Evolutionary conservation across 148 eudicot genomes (phyloP).

Genomic region (Fallopia convolvulus): DNA sequence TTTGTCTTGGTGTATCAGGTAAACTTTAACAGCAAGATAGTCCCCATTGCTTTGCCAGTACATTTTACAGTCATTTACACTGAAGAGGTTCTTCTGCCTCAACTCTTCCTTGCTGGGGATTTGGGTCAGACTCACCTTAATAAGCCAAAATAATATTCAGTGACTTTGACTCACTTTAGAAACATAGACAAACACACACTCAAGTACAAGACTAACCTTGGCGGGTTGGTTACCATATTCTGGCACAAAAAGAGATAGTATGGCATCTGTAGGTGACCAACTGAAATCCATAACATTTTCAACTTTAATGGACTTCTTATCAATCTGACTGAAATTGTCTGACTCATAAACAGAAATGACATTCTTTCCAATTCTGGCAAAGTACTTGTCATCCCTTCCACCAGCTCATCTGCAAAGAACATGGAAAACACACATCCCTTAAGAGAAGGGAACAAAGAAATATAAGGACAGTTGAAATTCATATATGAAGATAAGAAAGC

Average conservation of each 20-base stretch:
- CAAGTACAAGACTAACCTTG: constrained; percentile 34
- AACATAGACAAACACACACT: neutral
- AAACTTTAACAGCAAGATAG: constrained; percentile 87
- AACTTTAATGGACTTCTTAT: constrained; percentile 86
- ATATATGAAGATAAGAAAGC: neutral
- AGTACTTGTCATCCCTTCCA: constrained; percentile 87
- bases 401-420: constrained; percentile 75
- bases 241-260: constrained; percentile 77
- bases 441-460: neutral
- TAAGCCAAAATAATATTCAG: neutral
- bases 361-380: constrained; percentile 92
- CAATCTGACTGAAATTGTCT: constrained; percentile 80
- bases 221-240: constrained; percentile 98
- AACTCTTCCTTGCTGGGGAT: constrained; percentile 85
- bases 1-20: constrained; percentile 87
- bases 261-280: constrained; percentile 95
- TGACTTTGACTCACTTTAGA: neutral
- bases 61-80: constrained; percentile 96
- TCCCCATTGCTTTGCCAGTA: constrained; percentile 98
- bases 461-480: neutral
- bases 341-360: constrained; percentile 84
- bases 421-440: neutral
- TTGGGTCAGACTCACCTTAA: constrained; percentile 81
- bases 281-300: constrained; percentile 87
- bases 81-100: constrained; percentile 90